Percentiles rank a stretch among this genome's conserved stretches.
Evolutionary conservation across 768 basidiomycete species (phyloP).

Genomic region (Suillus decipiens): DNA sequence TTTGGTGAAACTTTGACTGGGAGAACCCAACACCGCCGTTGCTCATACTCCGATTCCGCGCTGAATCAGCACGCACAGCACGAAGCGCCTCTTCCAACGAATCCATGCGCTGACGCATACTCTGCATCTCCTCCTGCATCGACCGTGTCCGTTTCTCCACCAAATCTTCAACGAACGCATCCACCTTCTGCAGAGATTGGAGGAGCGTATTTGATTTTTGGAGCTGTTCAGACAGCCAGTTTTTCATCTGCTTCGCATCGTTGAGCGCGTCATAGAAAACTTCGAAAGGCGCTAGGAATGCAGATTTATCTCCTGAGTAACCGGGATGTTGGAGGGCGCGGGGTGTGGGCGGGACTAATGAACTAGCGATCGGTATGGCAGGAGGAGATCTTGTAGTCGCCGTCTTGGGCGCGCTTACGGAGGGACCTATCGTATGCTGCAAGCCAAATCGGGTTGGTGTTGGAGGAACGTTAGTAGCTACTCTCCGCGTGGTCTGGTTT

Average conservation of each 20-base stretch:
- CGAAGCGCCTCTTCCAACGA: conserved; percentile 60
- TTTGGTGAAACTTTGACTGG: conserved; percentile 36
- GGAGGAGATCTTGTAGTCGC: conserved; percentile 51
- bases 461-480: conserved; percentile 64
- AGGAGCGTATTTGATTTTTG: conserved; percentile 60
- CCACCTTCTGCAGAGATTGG: conserved; percentile 54
- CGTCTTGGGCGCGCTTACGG: conserved; percentile 29
- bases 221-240: conserved; percentile 74
- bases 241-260: conserved; percentile 77
- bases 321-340: conserved; percentile 62
- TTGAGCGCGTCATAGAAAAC: conserved; percentile 83
- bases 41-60: conserved; percentile 17
- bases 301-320: conserved; percentile 64
- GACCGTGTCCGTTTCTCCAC: conserved; percentile 62
- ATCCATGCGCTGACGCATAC: conserved; percentile 63
- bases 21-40: conserved; percentile 18
- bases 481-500: conserved; percentile 50
- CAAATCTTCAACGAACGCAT: conserved; percentile 56
- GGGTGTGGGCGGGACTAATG: conserved; percentile 69
- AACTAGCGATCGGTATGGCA: conserved; percentile 67
- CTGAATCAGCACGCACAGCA: conserved; percentile 26
- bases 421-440: conserved; percentile 30
- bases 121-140: conserved; percentile 62
- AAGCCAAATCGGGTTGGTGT: conserved; percentile 67
- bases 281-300: conserved; percentile 83